These are phyloP conservation scores for Coniochaeta sp. DNA, from an alignment of 2,329 filamentous ascomycete genomes.

Conservation along the genomic window DNA sequence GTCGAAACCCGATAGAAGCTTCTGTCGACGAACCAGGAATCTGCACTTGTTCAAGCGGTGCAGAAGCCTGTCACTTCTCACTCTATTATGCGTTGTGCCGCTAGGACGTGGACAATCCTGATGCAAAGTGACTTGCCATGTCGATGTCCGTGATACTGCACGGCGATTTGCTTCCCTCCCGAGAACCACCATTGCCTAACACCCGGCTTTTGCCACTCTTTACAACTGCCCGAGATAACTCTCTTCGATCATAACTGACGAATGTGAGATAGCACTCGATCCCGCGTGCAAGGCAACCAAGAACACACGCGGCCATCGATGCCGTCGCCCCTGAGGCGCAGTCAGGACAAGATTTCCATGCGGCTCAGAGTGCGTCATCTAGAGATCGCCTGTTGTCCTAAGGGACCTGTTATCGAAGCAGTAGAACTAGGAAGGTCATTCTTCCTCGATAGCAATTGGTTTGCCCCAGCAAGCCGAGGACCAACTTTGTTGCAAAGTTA, in stretches of 20 bases:
- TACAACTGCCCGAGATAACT: background rate
- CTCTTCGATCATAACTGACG: background rate
- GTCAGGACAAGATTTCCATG: background rate
- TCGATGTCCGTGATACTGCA: background rate
- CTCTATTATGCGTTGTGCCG: no score
- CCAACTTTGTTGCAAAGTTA: background rate
- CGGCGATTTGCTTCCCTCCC: background rate
- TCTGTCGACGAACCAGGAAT: background rate
- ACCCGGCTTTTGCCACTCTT: background rate
- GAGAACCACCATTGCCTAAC: background rate
- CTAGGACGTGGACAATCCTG: background rate
- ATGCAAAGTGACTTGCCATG: background rate
- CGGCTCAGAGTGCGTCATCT: background rate
- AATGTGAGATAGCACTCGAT: background rate
- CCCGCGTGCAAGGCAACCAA: background rate
- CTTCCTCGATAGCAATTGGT: background rate
- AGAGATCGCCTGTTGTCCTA: background rate
- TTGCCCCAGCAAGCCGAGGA: background rate
- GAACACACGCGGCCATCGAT: background rate
- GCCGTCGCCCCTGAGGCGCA: background rate
- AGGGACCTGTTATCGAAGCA: background rate
- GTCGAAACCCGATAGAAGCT: background rate
- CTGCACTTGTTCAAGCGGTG: background rate
- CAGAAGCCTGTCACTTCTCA: no score
- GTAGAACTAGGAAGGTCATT: background rate